A percentile compares a stretch with the other conserved stretches of the same genome.
Evolutionary conservation across 2,329 filamentous ascomycete genomes (phyloP).

Genomic region (Ophiostoma sp.): DNA sequence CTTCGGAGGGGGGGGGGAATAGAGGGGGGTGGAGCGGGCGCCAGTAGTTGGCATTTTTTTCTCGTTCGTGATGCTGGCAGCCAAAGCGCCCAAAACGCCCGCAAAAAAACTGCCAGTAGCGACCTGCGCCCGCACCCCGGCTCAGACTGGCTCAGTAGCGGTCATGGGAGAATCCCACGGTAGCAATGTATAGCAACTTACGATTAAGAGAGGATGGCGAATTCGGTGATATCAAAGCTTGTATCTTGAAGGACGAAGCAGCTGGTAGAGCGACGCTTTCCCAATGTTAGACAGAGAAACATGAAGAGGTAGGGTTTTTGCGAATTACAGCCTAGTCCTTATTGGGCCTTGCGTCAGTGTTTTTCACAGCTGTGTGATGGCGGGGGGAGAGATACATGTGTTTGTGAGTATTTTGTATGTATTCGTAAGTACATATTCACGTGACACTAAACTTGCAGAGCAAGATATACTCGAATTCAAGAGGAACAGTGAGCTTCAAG

Average conservation of each 20-base stretch:
- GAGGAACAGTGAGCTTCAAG: no score
- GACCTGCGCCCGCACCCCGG: not conserved
- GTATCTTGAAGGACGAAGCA: not conserved
- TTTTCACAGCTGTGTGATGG: slow-evolving; percentile 17
- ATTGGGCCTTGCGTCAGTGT: slow-evolving; percentile 19
- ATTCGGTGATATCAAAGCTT: not conserved
- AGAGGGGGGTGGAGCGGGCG: slow-evolving; percentile 16
- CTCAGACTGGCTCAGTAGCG: not conserved
- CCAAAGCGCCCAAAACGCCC: not conserved
- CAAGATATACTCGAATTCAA: not conserved
- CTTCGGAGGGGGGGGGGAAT: slow-evolving; percentile 3
- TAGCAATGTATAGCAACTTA: not conserved
- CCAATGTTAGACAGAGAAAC: slow-evolving; percentile 12
- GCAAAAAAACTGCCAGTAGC: slow-evolving; percentile 6
- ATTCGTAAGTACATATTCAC: not conserved
- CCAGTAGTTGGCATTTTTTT: slow-evolving; percentile 17
- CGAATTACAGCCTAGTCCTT: slow-evolving; percentile 16
- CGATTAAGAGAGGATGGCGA: not conserved
- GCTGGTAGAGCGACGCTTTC: not conserved
- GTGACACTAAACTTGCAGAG: not conserved
- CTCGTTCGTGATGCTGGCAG: slow-evolving; percentile 14
- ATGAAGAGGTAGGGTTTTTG: slow-evolving; percentile 23
- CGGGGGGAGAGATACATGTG: slow-evolving; percentile 12
- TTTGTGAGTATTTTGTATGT: not conserved
- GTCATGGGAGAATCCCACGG: not conserved